Base-by-base conservation (phyloP, 768 basidiomycete genomes). In the Psilocybe cyanescens region DNA sequence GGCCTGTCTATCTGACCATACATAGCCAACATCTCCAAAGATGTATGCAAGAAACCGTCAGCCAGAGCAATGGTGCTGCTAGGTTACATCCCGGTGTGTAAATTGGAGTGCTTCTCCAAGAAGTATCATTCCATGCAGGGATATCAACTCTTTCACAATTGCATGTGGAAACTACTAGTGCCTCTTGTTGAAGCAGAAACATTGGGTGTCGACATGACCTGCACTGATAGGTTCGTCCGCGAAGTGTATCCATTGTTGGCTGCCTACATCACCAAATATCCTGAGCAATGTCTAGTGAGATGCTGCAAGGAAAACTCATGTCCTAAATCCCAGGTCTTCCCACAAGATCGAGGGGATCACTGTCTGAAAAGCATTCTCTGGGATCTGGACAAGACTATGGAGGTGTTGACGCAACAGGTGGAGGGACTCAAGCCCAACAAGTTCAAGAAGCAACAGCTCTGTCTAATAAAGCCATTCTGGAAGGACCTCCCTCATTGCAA, bases 1-100 rank as follows among this genome's bases (percentile, higher is more conserved):
- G 76, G 72, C 79, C 79, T 1, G 72, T 83, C 0, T 81, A 83
- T 58, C 61, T 81, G 0, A 73, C 76, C 0, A 71, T 79, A 46
- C 0, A 71, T 79, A 46, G 78, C 76, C 0, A 79, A 80, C 51
- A 72, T 81, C 6, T 24, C 50, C 0, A 80, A 79, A 52, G 62
- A 61, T 1, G 56, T 71, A 3, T 69, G 73, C 0, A 62, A 73
- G 1, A 48, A 75, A 58, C 69, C 74, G 0, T 68, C 68, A 3
- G 28, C 58, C 19, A 71, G 68, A 17, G 79, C 71, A 0, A 71
- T 62, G 8, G 66, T 82, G 1, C 70, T 83, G 0, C n/a, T 83
- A 0, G 81, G 68, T 0, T 83, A 82, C 59, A 69, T 84, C 0
- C 79, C 79, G 0, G 75, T 77, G 0, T 67, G 68, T 1, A 75